A percentile compares a stretch with the other conserved stretches of the same genome.
phyloP scores from a whole-genome alignment of 2,329 filamentous ascomycete species.

The Ceratocystis alfenasii region DNA sequence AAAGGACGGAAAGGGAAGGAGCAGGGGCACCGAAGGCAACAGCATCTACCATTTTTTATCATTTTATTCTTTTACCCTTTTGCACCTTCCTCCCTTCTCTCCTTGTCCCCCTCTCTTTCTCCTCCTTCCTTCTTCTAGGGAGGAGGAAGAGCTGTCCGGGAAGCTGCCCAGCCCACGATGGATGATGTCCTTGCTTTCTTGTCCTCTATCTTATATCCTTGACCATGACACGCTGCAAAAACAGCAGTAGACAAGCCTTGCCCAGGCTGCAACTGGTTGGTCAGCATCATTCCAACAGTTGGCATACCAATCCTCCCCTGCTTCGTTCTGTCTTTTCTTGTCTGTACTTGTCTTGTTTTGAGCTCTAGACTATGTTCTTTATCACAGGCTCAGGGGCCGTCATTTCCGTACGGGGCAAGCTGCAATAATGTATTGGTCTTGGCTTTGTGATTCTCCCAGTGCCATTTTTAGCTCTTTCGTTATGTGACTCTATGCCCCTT shows the following conservation, averaged over 20 bases:
- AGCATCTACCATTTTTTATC: not conserved
- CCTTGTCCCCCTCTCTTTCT: not conserved
- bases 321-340: not conserved
- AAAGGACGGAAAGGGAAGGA: not conserved
- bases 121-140: not conserved
- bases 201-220: not conserved
- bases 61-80: not conserved
- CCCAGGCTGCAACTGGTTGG: not conserved
- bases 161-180: not conserved
- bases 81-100: not conserved
- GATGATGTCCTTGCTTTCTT: not conserved
- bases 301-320: not conserved
- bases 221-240: not conserved
- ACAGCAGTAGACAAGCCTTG: not conserved
- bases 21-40: not conserved
- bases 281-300: not conserved
- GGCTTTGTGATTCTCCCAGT: not conserved
- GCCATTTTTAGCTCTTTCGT: not conserved
- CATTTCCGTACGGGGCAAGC: not conserved
- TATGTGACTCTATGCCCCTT: not conserved
- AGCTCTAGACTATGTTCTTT: not conserved
- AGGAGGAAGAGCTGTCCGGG: not conserved
- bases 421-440: not conserved
- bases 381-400: slow-evolving; percentile 8
- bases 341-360: not conserved